Percentiles rank a stretch among this genome's conserved stretches.
These are phyloP conservation scores for Plasmodium blacklocki DNA, from an alignment of 169 alveolate species.

Conservation along the genomic window DNA sequence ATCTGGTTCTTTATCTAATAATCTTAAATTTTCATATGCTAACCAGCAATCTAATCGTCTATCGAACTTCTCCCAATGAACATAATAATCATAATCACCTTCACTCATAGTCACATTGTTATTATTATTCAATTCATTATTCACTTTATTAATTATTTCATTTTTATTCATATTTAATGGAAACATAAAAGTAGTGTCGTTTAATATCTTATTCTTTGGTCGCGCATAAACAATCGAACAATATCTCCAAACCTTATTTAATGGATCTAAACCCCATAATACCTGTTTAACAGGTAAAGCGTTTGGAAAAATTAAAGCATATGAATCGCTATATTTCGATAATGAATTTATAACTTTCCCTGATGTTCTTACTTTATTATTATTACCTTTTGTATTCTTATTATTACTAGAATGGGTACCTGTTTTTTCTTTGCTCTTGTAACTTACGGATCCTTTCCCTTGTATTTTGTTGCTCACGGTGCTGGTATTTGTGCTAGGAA, in stretches of 20 bases:
- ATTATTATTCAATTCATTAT: conserved; percentile 55
- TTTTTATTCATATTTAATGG: conserved; percentile 7
- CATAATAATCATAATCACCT: conserved; percentile 90
- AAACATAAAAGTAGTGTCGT: conserved; percentile 19
- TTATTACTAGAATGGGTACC: neutral
- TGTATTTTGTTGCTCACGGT: neutral
- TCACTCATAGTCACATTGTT: conserved; percentile 18
- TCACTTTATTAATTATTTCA: conserved; percentile 40
- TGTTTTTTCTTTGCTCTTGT: neutral
- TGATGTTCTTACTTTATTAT: conserved; percentile 25
- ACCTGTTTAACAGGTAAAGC: conserved; percentile 84
- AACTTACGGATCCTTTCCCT: neutral
- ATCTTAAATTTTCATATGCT: conserved; percentile 86
- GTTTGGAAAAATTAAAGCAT: conserved; percentile 79
- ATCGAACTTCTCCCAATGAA: conserved; percentile 91
- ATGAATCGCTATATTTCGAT: conserved; percentile 46
- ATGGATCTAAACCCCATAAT: conserved; percentile 84
- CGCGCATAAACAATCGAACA: conserved; percentile 85
- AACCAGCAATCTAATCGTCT: conserved; percentile 92
- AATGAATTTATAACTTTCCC: conserved; percentile 23
- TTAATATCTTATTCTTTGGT: conserved; percentile 51
- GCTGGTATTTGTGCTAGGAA: neutral
- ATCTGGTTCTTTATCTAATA: conserved; percentile 85
- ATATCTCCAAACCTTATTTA: conserved; percentile 80
- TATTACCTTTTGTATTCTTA: conserved; percentile 22